Evolutionary conservation across 164 flowering plant genomes (phyloP), one percentile per base, ranked within the genome.

Genomic region (Dillenia suffruticosa): DNA sequence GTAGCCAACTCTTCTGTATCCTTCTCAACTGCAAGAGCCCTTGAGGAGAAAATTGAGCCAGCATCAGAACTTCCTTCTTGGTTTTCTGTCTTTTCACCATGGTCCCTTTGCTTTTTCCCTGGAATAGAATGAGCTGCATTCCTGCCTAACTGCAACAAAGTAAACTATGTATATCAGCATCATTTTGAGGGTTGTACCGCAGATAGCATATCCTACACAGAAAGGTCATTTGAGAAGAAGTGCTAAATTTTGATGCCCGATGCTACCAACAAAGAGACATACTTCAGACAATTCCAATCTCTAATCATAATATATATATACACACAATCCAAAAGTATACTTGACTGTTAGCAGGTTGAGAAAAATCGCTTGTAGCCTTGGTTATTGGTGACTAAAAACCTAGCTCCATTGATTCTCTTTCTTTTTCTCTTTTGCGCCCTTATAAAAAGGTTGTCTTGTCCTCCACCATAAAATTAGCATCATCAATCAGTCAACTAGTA

Each of bases 1-100:
- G 60, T 51, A 51, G 58, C 70, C 66, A 90, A 76, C 70, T 87
- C 96, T 70, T 86, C 96, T 54, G 58, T 74, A 10, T 86, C 94
- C 75, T 83, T 84, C 46, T 85, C 91, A 16, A 76, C 50, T 51
- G 69, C 67, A 59, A 75, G 62, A 59, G 76, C 51, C 62, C 72
- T 82, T 54, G 89, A 70, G 32, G 92, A 74, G 57, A 77, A 69
- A 14, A 63, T 49, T 61, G 89, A 82, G 51, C 77, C 73, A 63
- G 69, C 70, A 26, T 84, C 86, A 12, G 69, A 61, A 71, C 69
- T 40, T 44, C 58, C 75, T 64, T 86, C 89, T 61, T 65, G 67
- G 46, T 50, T 59, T 52, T 64, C 68, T 52, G 3, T 52, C 58
- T 79, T 80, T 15, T 80, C 87, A 56, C 72, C 84, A 63, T 43